Base-by-base conservation (phyloP, 2,329 filamentous ascomycete genomes). In the Monascus ruber region DNA sequence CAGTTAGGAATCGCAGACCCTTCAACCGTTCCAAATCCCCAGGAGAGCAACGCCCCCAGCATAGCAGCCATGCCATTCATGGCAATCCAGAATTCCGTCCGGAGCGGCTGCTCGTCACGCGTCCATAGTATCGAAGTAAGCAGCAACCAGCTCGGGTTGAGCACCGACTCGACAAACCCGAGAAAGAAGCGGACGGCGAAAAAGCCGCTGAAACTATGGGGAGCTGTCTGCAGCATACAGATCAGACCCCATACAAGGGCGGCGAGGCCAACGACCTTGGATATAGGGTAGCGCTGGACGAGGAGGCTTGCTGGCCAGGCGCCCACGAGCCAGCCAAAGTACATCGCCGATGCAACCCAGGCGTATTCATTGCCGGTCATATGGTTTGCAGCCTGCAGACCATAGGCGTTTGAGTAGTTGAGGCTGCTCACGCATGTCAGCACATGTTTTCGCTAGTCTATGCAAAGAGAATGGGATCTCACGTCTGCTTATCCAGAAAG, bases 151-250 rank as follows among this genome's bases (percentile, higher is more conserved):
- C 42, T 38, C 8, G 55, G 53, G 26, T 51, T 56, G 4, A 59
- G 50, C n/a, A 57, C 50, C 10, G 55, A 59, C 45, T 63, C 60
- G 6, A 56, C 54, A 36, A 70, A 57, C 24, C 68, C 68, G 51
- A 71, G 59, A 2, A 70, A 55, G 34, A 73, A 64, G 24, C 70
- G 62, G 36, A 71, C 55, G 0, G 66, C 61, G 2, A 73, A 50
- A 5, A 72, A 58, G 7, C 64, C 62, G 1, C 59, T 59, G 45
- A 62, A 68, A 36, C 59, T 61, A 35, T 52, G 58, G 0, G 59
- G 59, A 2, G 55, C 62, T 10, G 58, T 53, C 39, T 65, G 62
- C 6, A 58, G 53, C 40, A 60, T 53, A 26, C 63, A 52, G n/a
- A 68, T 45, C 0, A 55, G 47, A 24, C 59, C 59, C 70, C 70